Conservation (phyloP, 306 rosid species). For the Ochetophila trinervis region DNA sequence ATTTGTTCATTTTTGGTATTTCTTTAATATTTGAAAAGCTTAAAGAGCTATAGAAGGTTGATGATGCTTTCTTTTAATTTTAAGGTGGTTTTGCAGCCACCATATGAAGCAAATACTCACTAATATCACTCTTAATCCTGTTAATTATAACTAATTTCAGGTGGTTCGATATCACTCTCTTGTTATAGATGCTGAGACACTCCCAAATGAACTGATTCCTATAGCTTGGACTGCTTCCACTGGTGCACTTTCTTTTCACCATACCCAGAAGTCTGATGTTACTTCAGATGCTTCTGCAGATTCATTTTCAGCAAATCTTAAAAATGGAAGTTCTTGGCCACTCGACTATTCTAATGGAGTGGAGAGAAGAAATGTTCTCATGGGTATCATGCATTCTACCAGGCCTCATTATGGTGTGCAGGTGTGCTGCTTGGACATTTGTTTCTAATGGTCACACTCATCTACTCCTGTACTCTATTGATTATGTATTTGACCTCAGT, state of each 20-base stretch:
- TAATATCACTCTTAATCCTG: neutral
- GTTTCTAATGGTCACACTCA: conserved; percentile 18
- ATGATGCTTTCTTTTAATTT: too few species aligned
- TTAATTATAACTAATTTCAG: conserved; percentile 48
- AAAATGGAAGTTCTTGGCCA: conserved; percentile 33
- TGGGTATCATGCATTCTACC: conserved; percentile 88
- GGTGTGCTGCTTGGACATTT: conserved; percentile 47
- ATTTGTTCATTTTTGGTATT: too few species aligned
- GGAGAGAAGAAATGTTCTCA: conserved; percentile 50
- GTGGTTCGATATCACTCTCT: conserved; percentile 99
- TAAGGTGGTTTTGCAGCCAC: neutral
- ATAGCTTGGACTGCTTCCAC: conserved; percentile 87
- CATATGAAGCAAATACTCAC: neutral
- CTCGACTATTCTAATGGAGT: conserved; percentile 28
- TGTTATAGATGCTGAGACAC: conserved; percentile 75
- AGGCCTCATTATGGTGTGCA: conserved; percentile 98
- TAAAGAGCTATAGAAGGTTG: too few species aligned
- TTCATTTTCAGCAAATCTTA: conserved; percentile 30
- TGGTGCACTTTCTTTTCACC: conserved; percentile 54
- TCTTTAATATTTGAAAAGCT: too few species aligned
- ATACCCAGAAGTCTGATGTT: conserved; percentile 36
- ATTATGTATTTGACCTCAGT: conserved; percentile 58
- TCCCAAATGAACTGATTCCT: conserved; percentile 87
- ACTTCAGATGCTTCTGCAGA: conserved; percentile 32
- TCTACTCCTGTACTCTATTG: conserved; percentile 18